These are phyloP conservation scores for Panaeolus papilionaceus DNA, from an alignment of 768 basidiomycete genomes.

Conservation along the genomic window DNA sequence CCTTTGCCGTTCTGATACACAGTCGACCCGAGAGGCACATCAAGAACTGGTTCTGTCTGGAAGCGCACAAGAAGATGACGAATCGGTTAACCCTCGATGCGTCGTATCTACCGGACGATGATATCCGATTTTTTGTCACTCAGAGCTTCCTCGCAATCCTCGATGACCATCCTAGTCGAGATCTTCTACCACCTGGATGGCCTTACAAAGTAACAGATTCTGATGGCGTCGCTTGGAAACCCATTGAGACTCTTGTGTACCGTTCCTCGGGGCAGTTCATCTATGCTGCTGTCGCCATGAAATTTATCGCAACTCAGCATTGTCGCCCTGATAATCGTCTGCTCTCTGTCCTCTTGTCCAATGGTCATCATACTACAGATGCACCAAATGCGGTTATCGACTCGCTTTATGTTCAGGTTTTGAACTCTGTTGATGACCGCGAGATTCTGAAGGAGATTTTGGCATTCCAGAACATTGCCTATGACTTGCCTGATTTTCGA, in stretches of 20 bases:
- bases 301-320: conserved; percentile 14
- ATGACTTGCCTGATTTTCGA: no score
- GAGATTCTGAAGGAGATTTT: background rate
- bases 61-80: background rate
- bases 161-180: background rate
- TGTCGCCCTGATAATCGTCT: background rate
- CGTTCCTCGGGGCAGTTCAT: conserved; percentile 21
- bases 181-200: conserved; percentile 14
- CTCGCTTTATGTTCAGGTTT: conserved; percentile 1
- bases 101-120: conserved; percentile 16
- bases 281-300: conserved; percentile 17
- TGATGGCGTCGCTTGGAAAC: background rate
- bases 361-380: background rate
- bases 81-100: conserved; percentile 16
- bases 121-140: conserved; percentile 19
- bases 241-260: conserved; percentile 13
- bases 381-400: conserved; percentile 9
- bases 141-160: conserved; percentile 1
- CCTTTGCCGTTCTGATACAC: conserved; percentile 16
- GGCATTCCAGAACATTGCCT: background rate
- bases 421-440: background rate
- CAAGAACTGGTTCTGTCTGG: conserved; percentile 11
- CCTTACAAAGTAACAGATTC: conserved; percentile 4
- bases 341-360: background rate
- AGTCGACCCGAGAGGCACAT: conserved; percentile 24